A percentile compares a stretch with the other conserved stretches of the same genome.
Evolutionary conservation across 345 rosid species (phyloP).

Genomic region (Populus tremula): DNA sequence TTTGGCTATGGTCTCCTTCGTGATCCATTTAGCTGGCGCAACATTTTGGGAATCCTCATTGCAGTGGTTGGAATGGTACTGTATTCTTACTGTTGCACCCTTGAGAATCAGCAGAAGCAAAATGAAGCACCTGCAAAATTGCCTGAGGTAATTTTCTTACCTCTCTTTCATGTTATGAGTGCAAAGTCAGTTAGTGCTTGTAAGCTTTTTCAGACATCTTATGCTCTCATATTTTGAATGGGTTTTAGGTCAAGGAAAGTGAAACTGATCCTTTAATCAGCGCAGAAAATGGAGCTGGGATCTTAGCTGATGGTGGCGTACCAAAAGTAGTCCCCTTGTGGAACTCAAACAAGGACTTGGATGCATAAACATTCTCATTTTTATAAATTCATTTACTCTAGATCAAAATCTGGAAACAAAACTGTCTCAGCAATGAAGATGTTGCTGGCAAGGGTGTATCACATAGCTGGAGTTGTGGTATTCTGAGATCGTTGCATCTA

Average conservation of each 20-base stretch:
- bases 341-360: slow-evolving; percentile 88
- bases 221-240: slow-evolving; percentile 1
- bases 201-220: background rate
- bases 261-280: slow-evolving; percentile 78
- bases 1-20: slow-evolving; percentile 87
- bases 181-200: background rate
- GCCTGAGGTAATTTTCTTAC: slow-evolving; percentile 59
- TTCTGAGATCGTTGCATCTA: slow-evolving; percentile 17
- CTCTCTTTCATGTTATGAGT: background rate
- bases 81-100: slow-evolving; percentile 78
- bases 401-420: slow-evolving; percentile 21
- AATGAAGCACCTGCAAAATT: slow-evolving; percentile 57
- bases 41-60: slow-evolving; percentile 83
- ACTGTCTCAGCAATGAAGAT: slow-evolving; percentile 44
- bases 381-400: slow-evolving; percentile 13
- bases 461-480: slow-evolving; percentile 13
- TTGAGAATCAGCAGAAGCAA: slow-evolving; percentile 82
- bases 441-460: slow-evolving; percentile 36
- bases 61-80: slow-evolving; percentile 94
- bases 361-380: slow-evolving; percentile 46
- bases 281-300: slow-evolving; percentile 71
- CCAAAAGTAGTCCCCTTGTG: slow-evolving; percentile 64
- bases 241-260: slow-evolving; percentile 63
- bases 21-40: slow-evolving; percentile 97
- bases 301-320: slow-evolving; percentile 50